phyloP scores from a whole-genome alignment of 306 rosid species.

The Prunus salicina region DNA sequence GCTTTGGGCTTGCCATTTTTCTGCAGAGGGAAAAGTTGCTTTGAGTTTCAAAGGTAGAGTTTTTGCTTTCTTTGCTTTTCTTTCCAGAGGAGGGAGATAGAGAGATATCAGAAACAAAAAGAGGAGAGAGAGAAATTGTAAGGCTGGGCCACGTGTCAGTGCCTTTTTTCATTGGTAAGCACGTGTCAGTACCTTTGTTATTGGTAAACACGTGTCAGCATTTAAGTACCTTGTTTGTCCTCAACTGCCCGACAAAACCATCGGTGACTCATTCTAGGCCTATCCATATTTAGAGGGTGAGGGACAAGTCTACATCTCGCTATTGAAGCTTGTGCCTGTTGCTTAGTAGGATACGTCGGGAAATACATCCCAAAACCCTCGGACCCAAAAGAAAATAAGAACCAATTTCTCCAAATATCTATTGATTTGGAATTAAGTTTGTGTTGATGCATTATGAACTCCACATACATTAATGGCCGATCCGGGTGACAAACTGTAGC shows the following conservation, averaged over 20 bases:
- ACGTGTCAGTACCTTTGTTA: not conserved
- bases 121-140: constrained; percentile 3
- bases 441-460: not conserved
- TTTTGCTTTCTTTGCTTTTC: not conserved
- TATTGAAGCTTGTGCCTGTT: too few relatives aligned
- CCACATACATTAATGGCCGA: not conserved
- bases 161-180: not conserved
- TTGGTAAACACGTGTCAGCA: constrained; percentile 10
- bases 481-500: accelerated
- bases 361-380: too few relatives aligned
- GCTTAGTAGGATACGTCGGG: too few relatives aligned
- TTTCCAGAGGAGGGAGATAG: not conserved
- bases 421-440: too few relatives aligned
- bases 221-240: constrained; percentile 1
- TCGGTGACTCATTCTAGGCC: constrained; percentile 9
- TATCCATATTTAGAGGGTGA: not conserved
- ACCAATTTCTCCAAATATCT: not conserved
- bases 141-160: not conserved
- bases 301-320: too few relatives aligned
- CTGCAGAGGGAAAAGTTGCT: not conserved
- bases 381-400: too few relatives aligned
- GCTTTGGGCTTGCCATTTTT: constrained; percentile 44
- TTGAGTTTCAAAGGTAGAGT: not conserved
- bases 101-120: constrained; percentile 1
- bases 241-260: constrained; percentile 29